A percentile compares a stretch with the other conserved stretches of the same genome.
Conservation (phyloP, 345 rosid genomes). For the Stellera chamaejasme region DNA sequence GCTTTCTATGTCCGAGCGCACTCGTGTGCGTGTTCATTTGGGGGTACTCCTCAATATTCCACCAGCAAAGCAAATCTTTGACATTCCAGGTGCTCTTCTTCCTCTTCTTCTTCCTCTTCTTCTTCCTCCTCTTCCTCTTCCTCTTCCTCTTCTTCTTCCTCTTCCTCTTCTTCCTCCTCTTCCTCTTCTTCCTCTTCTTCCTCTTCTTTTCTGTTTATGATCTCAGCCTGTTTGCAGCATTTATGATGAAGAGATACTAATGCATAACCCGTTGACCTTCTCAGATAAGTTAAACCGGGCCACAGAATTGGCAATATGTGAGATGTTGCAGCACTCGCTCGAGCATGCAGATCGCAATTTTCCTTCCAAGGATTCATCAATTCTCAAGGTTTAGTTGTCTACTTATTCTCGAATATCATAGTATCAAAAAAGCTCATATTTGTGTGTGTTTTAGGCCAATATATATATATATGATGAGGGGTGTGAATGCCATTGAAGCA, state of each 20-base stretch:
- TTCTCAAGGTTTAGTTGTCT: conserved; percentile 28
- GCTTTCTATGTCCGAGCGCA: conserved; percentile 48
- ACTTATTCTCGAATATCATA: too few relatives aligned
- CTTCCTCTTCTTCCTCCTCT: too few relatives aligned
- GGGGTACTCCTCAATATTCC: conserved; percentile 73
- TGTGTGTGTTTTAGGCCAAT: background rate
- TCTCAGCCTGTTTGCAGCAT: background rate
- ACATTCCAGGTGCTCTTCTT: conserved; percentile 60
- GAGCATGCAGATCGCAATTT: conserved; percentile 77
- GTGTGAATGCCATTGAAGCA: conserved; percentile 10
- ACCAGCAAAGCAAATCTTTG: conserved; percentile 64
- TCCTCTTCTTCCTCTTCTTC: too few relatives aligned
- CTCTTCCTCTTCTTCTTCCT: background rate
- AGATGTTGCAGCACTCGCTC: conserved; percentile 66
- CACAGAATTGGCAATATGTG: conserved; percentile 38
- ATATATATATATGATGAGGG: too few relatives aligned
- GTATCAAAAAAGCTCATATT: background rate
- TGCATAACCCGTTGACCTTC: conserved; percentile 8
- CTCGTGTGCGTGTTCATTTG: conserved; percentile 35
- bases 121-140: background rate
- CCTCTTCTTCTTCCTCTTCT: background rate
- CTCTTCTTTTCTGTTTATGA: too few relatives aligned
- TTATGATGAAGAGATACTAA: conserved; percentile 5
- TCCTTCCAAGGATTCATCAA: conserved; percentile 24
- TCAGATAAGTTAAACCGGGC: conserved; percentile 45